Evolutionary conservation across 345 rosid species (phyloP).

Genomic region (Populus deltoides): DNA sequence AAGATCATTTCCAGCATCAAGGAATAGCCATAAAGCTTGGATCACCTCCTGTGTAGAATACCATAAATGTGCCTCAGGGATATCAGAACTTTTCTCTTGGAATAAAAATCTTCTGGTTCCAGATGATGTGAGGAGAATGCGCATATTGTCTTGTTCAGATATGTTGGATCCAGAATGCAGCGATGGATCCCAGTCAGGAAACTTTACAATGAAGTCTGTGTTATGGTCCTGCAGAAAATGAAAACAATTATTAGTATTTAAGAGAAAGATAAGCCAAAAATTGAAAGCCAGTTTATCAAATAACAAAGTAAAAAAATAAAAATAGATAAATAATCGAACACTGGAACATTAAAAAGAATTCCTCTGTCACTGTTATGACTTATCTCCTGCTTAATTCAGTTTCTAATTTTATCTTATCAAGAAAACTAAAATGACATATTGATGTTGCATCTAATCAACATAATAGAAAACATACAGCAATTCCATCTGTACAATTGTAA

Average conservation of each 20-base stretch:
- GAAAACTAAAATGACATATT: not conserved
- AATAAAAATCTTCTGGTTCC: constrained; percentile 56
- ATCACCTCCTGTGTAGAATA: constrained; percentile 59
- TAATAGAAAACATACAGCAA: constrained; percentile 56
- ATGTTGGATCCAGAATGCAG: constrained; percentile 22
- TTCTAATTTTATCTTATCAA: not conserved
- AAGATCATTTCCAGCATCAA: constrained; percentile 66
- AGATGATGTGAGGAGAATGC: constrained; percentile 18
- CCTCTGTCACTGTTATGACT: not conserved
- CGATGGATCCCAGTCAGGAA: constrained; percentile 92
- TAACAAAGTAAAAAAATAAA: not conserved
- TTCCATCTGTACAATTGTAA: constrained; percentile 81
- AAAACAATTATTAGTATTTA: not conserved
- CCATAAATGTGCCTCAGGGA: constrained; percentile 87
- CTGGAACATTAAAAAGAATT: too few relatives aligned
- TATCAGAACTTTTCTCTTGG: constrained; percentile 36
- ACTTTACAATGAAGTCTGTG: constrained; percentile 81
- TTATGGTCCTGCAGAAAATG: constrained; percentile 68
- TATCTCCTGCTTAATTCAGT: not conserved
- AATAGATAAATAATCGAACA: not conserved
- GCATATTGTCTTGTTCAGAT: constrained; percentile 33
- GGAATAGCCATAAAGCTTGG: constrained; percentile 59
- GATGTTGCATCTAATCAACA: constrained; percentile 2
- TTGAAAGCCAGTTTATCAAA: not conserved
- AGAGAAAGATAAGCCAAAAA: not conserved